Evolutionary conservation across 495 filamentous ascomycete genomes (phyloP), one percentile per base, ranked within the genome.

Genomic region (Neurospora sp.): DNA sequence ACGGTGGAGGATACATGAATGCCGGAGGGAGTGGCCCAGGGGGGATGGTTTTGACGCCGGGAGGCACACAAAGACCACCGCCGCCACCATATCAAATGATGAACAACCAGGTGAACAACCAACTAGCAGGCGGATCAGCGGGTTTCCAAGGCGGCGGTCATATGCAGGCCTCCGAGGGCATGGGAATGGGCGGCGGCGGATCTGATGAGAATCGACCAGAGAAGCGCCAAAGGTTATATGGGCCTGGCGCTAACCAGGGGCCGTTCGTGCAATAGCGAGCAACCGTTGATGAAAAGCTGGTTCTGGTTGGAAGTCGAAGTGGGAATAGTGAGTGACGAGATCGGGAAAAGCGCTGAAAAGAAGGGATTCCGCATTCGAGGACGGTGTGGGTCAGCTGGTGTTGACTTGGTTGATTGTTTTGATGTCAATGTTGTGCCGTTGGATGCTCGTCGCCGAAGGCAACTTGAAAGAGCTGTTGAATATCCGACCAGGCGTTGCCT

Each of bases 21-120:
- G 81, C 80, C 14, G 79, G 81, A 11, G 81, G 79, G 40, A 78
- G 79, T 37, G 79, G 81, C 35, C 76, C 80, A 27, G 79, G 78
- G 12, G 81, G 81, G 35, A 84, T 85, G 79, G 82, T 84, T 40
- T 70, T 86, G 48, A 84, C 83, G 10, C 82, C 83, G 4, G 83
- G 82, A 14, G 83, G 82, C 27, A 81, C 80, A 14, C 80, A 82
- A 59, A 79, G 80, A 46, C 61, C 40, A 40, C 46, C 59, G 27
- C 53, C 53, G 12, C 53, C 22, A 27, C 53, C 53, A 35, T 66
- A 66, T 27, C 53, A 66, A 18, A 66, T 66, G 27, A 66, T 66
- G 53, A 66, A 66, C 6, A 66, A 66, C 53, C 53, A 66, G 53
- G 27, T 66, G 22, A 66, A 66, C 53, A 61, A 40, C 35, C 66